Evolutionary conservation across 352 stramenopile genomes (phyloP), one percentile per base, ranked within the genome.

Genomic region (Globisporangium uncinulatum): DNA sequence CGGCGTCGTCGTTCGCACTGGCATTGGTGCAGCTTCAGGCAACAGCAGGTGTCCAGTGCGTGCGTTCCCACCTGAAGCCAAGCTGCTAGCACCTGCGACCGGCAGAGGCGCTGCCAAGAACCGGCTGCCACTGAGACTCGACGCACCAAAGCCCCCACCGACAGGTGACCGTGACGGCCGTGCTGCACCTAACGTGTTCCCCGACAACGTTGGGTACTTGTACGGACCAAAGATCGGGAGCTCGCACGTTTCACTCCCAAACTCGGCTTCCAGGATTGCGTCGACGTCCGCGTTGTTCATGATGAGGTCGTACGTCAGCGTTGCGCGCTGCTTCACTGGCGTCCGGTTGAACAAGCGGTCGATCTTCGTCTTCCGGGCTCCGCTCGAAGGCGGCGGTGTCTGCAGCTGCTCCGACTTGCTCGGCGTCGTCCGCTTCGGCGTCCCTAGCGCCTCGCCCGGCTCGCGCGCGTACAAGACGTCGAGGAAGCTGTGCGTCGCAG

Each of bases 191-290:
- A 57, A 43, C 13, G 46, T 32, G 20, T 36, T 51, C 10, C 46
- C 47, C n/a, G 67, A 62, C n/a, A 64, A 13, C 0, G 54, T 55
- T 2, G 67, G 67, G 44, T 74, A 74, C 20, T 54, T 63, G 59
- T 74, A 74, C 19, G 57, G 46, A 45, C 54, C 61, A 31, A 74
- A 66, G 2, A 74, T 58, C 4, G 43, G 59, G 1, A 74, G 42
- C 34, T 74, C 67, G 39, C 68, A 67, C 13, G 32, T 42, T 37
- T 62, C 51, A 43, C 17, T 45, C 3, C 61, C 67, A 57, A 70
- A 72, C 39, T 71, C 61, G 5, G 61, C 57, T 46, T 59, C 64
- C 14, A 74, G 39, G 21, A 74, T 74, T 36, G 63, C 56, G 17
- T 71, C 67, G 5, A 57, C 57, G 21, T 71, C 64, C 4, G 57